Base-by-base conservation (phyloP, 2,329 filamentous ascomycete genomes). In the Colletotrichum cereale region DNA sequence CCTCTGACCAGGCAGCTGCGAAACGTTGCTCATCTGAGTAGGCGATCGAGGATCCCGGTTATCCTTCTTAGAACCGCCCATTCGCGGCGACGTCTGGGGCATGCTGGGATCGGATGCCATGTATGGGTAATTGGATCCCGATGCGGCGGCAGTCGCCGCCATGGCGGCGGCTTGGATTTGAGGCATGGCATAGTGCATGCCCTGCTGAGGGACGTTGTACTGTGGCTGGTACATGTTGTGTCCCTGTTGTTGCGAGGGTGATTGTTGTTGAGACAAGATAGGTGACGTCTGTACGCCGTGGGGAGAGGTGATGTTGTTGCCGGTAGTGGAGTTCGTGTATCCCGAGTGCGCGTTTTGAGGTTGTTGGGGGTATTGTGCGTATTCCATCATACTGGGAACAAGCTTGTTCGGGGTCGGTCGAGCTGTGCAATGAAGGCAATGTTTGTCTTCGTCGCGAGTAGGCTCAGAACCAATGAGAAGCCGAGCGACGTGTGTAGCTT, bases 161-260 rank as follows among this genome's bases (percentile, higher is more conserved):
- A 97, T 96, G 70, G 95, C 95, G 61, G 96, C 95, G 18, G 95
- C 95, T 81, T 97, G 94, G 57, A 95, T 94, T 26, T 92, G 89
- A 42, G 92, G 92, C 82, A 96, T 94, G 69, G 88, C 91, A 84
- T 97, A 97, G 84, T 93, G 91, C 90, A 97, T 94, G 77, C 87
- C 87, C 76, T 90, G 87, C 74, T 91, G 89, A 73, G 92, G 86
- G 68, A 95, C 92, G 70, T 90, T 91, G 79, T 95, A 96, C 74
- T 90, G 87, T 80, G 92, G 89, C 78, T 93, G 90, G 82, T 97
- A 98, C 84, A 91, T 94, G 87, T 91, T 93, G 83, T 92, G 91
- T 61, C 85, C 85, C 76, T 91, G 87, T 78, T 88, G 89, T 73
- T 90, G 89, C 29, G 70, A 66, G 48, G 87, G 85, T 73, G 88